A percentile compares a stretch with the other conserved stretches of the same genome.
Evolutionary conservation across 805 yeast species (phyloP).

Genomic region (Candida germanica): DNA sequence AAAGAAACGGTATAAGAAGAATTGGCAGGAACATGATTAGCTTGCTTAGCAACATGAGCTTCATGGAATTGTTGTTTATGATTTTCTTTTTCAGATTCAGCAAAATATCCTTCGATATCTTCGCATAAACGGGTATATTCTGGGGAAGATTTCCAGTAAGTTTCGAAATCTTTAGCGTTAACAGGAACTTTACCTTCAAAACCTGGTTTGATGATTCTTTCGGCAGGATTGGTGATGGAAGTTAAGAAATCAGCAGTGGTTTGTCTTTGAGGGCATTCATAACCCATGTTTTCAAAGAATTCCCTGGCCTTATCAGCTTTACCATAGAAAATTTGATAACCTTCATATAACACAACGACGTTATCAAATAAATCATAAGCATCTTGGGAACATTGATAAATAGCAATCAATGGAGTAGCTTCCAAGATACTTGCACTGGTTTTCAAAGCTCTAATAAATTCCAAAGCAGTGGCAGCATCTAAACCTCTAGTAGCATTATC

Average conservation of each 20-base stretch:
- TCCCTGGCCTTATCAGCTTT: slow-evolving; percentile 39
- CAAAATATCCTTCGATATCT: slow-evolving; percentile 42
- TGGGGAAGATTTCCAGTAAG: slow-evolving; percentile 54
- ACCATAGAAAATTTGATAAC: slow-evolving; percentile 47
- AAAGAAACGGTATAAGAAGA: slow-evolving; percentile 8
- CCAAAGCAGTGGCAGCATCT: slow-evolving; percentile 80
- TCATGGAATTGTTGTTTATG: slow-evolving; percentile 2
- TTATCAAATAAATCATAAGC: slow-evolving; percentile 49
- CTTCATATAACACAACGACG: slow-evolving; percentile 42
- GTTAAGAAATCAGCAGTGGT: slow-evolving; percentile 67
- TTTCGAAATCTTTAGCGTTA: slow-evolving; percentile 54
- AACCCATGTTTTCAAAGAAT: slow-evolving; percentile 60
- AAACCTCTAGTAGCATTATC: slow-evolving; percentile 83
- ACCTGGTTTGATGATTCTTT: slow-evolving; percentile 50
- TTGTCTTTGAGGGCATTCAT: slow-evolving; percentile 56
- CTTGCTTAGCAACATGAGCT: slow-evolving; percentile 7
- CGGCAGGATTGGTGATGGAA: slow-evolving; percentile 62
- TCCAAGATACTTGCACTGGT: slow-evolving; percentile 49
- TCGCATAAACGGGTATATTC: slow-evolving; percentile 40
- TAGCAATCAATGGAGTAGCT: slow-evolving; percentile 57
- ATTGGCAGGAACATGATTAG: slow-evolving; percentile 1
- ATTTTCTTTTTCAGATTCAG: slow-evolving; percentile 15
- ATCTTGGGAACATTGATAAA: slow-evolving; percentile 48
- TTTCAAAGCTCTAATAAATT: slow-evolving; percentile 66
- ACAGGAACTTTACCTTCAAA: slow-evolving; percentile 50